Conservation (phyloP, 164 flowering plant species). For the Cinnamomum chago region DNA sequence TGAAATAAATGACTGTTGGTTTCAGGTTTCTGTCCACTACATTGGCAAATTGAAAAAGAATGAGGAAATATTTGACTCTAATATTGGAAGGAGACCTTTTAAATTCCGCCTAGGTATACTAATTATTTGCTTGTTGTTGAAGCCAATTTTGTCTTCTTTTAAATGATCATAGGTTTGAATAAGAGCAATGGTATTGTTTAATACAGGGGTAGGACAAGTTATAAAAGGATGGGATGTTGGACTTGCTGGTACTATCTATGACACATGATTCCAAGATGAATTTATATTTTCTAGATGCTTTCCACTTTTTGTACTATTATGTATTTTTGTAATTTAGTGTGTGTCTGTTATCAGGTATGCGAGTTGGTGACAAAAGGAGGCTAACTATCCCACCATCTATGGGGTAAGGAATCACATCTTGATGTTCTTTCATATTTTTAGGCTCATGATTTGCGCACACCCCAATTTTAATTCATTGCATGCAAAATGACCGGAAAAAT, state of each 20-base stretch:
- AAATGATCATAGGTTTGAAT: background rate
- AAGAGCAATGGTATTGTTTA: slow-evolving; percentile 2
- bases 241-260: slow-evolving; percentile 50
- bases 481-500: no score
- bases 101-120: slow-evolving; percentile 76
- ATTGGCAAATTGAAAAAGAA: slow-evolving; percentile 83
- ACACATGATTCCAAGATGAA: background rate
- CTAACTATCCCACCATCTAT: slow-evolving; percentile 91
- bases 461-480: no score
- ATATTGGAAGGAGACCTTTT: slow-evolving; percentile 63
- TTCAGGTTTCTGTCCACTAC: slow-evolving; percentile 74
- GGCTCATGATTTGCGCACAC: background rate
- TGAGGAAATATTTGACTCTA: slow-evolving; percentile 78
- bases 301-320: no score
- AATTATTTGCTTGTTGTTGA: background rate
- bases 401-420: slow-evolving; percentile 59
- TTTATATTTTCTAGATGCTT: background rate
- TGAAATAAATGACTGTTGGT: background rate
- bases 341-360: slow-evolving; percentile 62
- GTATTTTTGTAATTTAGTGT: background rate
- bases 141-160: background rate
- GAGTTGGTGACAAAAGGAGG: slow-evolving; percentile 89
- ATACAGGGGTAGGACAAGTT: slow-evolving; percentile 77
- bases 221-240: slow-evolving; percentile 95
- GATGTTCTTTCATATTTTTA: no score